A percentile compares a stretch with the other conserved stretches of the same genome.
Evolutionary conservation across 345 rosid genomes (phyloP).

Genomic region (Odontarrhena argentea): DNA sequence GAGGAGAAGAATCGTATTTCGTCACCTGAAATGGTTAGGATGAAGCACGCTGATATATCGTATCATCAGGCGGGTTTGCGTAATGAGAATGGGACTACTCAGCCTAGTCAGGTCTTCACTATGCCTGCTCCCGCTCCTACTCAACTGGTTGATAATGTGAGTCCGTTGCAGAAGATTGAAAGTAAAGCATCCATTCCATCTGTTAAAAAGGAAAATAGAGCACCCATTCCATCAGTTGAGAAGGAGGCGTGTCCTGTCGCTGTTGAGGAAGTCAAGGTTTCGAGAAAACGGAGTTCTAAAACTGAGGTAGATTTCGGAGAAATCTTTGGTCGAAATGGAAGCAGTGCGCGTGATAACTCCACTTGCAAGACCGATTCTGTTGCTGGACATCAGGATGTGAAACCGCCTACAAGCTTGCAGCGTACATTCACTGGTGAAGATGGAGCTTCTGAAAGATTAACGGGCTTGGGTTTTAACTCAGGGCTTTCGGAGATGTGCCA

Average conservation of each 20-base stretch:
- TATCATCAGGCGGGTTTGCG: conserved; percentile 45
- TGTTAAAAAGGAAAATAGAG: conserved; percentile 34
- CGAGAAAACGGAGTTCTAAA: conserved; percentile 37
- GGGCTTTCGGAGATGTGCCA: conserved; percentile 43
- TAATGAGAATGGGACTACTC: conserved; percentile 48
- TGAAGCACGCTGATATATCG: conserved; percentile 57
- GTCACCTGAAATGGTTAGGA: conserved; percentile 50
- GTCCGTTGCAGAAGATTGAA: conserved; percentile 24
- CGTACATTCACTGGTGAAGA: conserved; percentile 32
- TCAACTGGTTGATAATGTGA: conserved; percentile 21
- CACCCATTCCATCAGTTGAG: conserved; percentile 28
- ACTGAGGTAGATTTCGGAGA: conserved; percentile 29
- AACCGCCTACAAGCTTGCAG: conserved; percentile 39
- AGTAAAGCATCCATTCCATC: conserved; percentile 34
- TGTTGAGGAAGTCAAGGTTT: conserved; percentile 34
- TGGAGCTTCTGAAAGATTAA: conserved; percentile 33
- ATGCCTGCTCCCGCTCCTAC: conserved; percentile 29
- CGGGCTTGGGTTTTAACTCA: conserved; percentile 39
- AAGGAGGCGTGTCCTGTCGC: conserved; percentile 38
- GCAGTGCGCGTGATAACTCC: conserved; percentile 20
- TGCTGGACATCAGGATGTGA: conserved; percentile 40
- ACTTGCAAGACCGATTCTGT: conserved; percentile 42
- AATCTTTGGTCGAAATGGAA: conserved; percentile 34
- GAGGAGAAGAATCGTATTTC: conserved; percentile 36
- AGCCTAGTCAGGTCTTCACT: conserved; percentile 45